Evolutionary conservation across 345 rosid species (phyloP), one percentile per base, ranked within the genome.

Genomic region (Sonneratia caseolaris): DNA sequence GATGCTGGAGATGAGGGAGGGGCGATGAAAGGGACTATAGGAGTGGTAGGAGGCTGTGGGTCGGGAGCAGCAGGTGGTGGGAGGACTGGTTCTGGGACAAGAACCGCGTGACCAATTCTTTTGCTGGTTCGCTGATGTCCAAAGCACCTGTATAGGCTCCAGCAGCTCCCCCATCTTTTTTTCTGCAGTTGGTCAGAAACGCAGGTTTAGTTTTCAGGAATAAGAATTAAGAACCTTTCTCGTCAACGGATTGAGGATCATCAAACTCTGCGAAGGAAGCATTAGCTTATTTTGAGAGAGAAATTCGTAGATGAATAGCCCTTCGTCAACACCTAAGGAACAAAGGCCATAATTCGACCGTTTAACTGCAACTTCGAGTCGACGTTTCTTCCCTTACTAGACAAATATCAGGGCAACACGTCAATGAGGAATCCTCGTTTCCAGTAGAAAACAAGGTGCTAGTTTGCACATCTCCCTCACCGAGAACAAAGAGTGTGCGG

Each of bases 1-100:
- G 97, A 91, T 66, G 88, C 94, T 21, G 98, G 98, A 53, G 98
- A 94, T 56, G 98, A 91, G 16, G 98, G 98, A 71, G 98, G 98
- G 36, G 98, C 95, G 32, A 91, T 85, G 62, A 93, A 91, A 22
- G 96, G 93, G 48, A 86, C 81, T 4, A 85, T 78, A 32, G 84
- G 48, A 5, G 89, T 68, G 66, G 88, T 84, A 48, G 78, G 80
- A 32, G 86, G 73, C 66, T 71, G 83, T 76, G 79, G 82, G 57
- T 79, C 87, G 62, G 78, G 53, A 2, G 78, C 45, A 19, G 79
- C 56, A 61, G 84, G 73, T 75, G 84, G 84, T 4, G 83, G 55
- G 65, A 74, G 75, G 73, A 73, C 80, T 10, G 86, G 85, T 72
- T 91, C 97, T 24, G 97, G 91, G 53, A 81, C 85, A 67, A 91